Evolutionary conservation across 2,329 filamentous ascomycete genomes (phyloP), one percentile per base, ranked within the genome.

Genomic region (Ophiostoma australiae): DNA sequence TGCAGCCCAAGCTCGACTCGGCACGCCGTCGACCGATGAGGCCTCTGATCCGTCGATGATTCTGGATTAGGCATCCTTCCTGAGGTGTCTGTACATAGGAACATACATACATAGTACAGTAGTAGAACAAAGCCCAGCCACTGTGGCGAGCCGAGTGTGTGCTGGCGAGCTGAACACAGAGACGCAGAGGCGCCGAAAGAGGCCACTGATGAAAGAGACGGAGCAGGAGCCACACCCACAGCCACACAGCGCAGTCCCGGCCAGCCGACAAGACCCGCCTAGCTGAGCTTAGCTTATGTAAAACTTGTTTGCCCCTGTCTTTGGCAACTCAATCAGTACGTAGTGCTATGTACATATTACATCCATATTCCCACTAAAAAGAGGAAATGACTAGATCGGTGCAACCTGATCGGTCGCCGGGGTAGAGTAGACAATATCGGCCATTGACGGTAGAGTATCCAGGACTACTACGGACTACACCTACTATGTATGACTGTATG

Each of bases 141-240:
- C 33, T 37, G 68, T 70, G 69, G 41, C 65, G 44, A 44, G 44
- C 13, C 10, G 66, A 7, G 58, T 69, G 70, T 73, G 72, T 48
- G 69, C 70, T 72, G 72, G 63, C 69, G 58, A 73, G 72, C 70
- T 73, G 72, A 73, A 70, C 39, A 4, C 6, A 39, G 37, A 39
- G 37, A 39, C 37, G 10, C 7, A 39, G 10, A 39, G 37, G 10
- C 37, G 7, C 37, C 2, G 52, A 10, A 63, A 65, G 58, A 33
- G 58, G 27, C 23, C 23, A 31, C 11, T 11, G 52, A 58, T 13
- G 55, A 33, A 61, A 27, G 27, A 61, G 55, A 61, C 23, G 1
- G 17, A 63, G n/a, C 15, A 35, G 17, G 58, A 65, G 55, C 4
- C 10, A 61, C 55, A 31, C 27, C 27, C 39, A 39, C 37, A 41